Evolutionary conservation across 768 basidiomycete genomes (phyloP).

Genomic region (Rhizopogon roseolus): DNA sequence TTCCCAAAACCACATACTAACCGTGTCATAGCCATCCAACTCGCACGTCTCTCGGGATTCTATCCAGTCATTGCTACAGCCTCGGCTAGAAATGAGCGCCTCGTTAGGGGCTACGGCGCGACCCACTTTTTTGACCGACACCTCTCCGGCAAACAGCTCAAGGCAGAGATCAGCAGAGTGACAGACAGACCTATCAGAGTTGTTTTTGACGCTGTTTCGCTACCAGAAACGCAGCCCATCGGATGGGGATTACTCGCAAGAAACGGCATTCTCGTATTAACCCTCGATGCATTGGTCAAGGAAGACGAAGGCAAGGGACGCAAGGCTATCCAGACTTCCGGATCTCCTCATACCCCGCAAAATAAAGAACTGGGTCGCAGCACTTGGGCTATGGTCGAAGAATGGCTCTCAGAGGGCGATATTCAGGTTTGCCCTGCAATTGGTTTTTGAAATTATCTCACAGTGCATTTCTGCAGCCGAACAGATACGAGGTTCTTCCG

Average conservation of each 20-base stretch:
- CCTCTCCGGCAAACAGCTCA: conserved; percentile 11
- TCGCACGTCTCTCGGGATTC: conserved; percentile 36
- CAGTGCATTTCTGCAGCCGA: conserved; percentile 25
- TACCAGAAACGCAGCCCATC: conserved; percentile 28
- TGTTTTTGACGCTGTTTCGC: conserved; percentile 28
- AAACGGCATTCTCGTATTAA: conserved; percentile 29
- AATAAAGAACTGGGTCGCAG: conserved; percentile 14
- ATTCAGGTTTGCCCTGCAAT: conserved; percentile 17
- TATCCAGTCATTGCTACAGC: conserved; percentile 39
- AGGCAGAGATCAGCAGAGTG: conserved; percentile 22
- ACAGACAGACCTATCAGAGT: conserved; percentile 15
- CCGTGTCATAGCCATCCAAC: conserved; percentile 28
- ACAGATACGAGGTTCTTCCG: conserved; percentile 34
- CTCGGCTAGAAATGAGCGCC: conserved; percentile 22
- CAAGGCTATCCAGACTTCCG: conserved; percentile 16
- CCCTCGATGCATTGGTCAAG: conserved; percentile 16
- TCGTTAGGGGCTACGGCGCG: conserved; percentile 33
- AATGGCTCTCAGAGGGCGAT: conserved; percentile 21
- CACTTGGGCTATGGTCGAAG: conserved; percentile 14
- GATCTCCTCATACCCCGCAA: conserved; percentile 13
- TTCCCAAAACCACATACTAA: background rate
- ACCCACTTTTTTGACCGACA: conserved; percentile 35
- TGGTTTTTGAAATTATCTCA: background rate
- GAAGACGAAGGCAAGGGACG: conserved; percentile 20
- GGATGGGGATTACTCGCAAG: conserved; percentile 28